phyloP scores from a whole-genome alignment of 2,329 filamentous ascomycete genomes.

The Cladorrhinum sp. region DNA sequence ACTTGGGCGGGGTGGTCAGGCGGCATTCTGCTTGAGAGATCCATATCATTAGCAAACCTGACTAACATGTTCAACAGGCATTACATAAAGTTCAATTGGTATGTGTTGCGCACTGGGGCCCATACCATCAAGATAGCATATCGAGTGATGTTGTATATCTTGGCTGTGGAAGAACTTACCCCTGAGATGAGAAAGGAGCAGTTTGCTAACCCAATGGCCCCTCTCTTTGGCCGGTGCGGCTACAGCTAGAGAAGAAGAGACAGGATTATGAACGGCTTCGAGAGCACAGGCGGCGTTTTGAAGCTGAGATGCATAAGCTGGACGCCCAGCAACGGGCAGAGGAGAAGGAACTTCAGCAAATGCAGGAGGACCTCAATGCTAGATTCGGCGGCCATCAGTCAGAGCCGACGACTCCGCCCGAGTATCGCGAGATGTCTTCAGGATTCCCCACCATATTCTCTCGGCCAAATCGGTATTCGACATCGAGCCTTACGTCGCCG shows the following conservation, averaged over 20 bases:
- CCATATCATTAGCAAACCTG: neutral
- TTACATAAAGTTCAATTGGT: constrained; percentile 75
- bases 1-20: neutral
- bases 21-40: neutral
- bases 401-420: constrained; percentile 93
- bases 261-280: constrained; percentile 87
- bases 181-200: neutral
- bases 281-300: constrained; percentile 84
- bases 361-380: constrained; percentile 70
- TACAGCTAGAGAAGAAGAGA: constrained; percentile 88
- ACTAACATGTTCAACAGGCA: constrained; percentile 44
- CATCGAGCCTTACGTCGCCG: constrained; percentile 80
- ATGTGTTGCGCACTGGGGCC: constrained; percentile 40
- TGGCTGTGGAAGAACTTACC: neutral
- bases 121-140: neutral
- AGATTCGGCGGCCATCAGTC: constrained; percentile 72
- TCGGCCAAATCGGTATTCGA: constrained; percentile 82
- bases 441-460: constrained; percentile 79
- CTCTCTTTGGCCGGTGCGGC: neutral
- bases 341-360: constrained; percentile 78
- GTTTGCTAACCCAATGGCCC: constrained; percentile 17
- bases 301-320: constrained; percentile 86
- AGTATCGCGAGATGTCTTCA: constrained; percentile 70
- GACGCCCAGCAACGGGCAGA: constrained; percentile 81
- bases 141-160: neutral